Conservation (phyloP, 2,329 filamentous ascomycete genomes). For the Fusarium floridanum region DNA sequence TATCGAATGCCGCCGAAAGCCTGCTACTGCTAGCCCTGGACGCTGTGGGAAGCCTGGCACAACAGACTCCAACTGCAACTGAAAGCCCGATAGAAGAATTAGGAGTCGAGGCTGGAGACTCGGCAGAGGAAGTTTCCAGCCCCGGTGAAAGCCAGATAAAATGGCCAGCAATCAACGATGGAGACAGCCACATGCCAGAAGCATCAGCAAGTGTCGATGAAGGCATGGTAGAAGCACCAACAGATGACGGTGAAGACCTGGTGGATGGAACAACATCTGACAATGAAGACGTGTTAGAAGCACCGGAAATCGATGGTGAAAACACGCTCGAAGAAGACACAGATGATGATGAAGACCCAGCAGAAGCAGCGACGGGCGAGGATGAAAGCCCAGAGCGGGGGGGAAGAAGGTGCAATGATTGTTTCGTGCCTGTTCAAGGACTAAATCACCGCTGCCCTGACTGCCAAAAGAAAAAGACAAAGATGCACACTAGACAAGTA, state of each 20-base stretch:
- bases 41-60: not conserved
- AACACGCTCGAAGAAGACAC: not conserved
- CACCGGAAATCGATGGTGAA: not conserved
- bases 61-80: not conserved
- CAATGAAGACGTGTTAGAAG: not conserved
- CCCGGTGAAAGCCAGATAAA: not conserved
- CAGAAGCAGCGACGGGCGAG: not conserved
- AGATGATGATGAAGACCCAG: not conserved
- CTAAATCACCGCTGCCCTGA: not conserved
- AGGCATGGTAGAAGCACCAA: not conserved
- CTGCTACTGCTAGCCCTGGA: not conserved
- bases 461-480: not conserved
- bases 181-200: not conserved
- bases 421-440: not conserved
- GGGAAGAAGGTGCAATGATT: not conserved
- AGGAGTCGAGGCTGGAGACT: not conserved
- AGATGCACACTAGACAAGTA: not conserved
- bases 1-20: not conserved
- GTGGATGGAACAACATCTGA: not conserved
- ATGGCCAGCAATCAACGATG: not conserved
- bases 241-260: not conserved
- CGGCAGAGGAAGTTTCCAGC: not conserved
- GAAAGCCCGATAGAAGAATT: not conserved
- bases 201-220: not conserved
- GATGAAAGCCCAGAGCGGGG: not conserved